Evolutionary conservation across 192 early-diverging fungal genomes (phyloP).

Genomic region (Backusella circina): DNA sequence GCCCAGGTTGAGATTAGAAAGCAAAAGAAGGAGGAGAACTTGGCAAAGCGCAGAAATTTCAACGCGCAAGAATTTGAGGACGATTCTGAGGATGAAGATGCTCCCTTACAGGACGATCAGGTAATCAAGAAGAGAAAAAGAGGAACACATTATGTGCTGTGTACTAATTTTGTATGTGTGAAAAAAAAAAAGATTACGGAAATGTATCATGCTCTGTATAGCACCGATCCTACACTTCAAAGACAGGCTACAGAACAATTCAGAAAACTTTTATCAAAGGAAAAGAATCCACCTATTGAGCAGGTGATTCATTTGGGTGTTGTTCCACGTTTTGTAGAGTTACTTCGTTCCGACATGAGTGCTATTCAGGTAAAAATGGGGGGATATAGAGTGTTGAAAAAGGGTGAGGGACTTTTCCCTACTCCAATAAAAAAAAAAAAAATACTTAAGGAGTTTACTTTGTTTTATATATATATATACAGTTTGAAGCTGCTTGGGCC

Average conservation of each 20-base stretch:
- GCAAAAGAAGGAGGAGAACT: constrained; percentile 41
- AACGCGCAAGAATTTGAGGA: constrained; percentile 35
- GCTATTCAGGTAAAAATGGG: constrained; percentile 23
- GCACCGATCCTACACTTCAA: constrained; percentile 33
- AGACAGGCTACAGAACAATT: constrained; percentile 37
- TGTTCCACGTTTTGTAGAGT: constrained; percentile 47
- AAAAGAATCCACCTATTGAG: constrained; percentile 49
- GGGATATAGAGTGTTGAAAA: too few relatives aligned
- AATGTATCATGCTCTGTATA: constrained; percentile 21
- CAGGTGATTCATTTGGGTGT: constrained; percentile 43
- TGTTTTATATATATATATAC: neutral
- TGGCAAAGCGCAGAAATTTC: constrained; percentile 47
- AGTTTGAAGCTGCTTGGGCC: constrained; percentile 57
- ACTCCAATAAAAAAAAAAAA: too few relatives aligned
- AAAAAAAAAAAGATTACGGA: neutral
- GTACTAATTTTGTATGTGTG: neutral
- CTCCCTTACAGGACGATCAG: neutral
- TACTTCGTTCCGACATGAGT: constrained; percentile 33
- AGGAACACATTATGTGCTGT: neutral
- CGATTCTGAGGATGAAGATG: constrained; percentile 9
- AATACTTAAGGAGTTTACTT: too few relatives aligned
- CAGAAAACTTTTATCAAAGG: constrained; percentile 48
- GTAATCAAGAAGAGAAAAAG: neutral
- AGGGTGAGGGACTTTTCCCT: too few relatives aligned
- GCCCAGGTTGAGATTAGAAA: constrained; percentile 44